Percentiles rank a stretch among this genome's conserved stretches.
These are phyloP conservation scores for Cyberlindnera sargentensis DNA, from an alignment of 805 yeast genomes.

Conservation along the genomic window DNA sequence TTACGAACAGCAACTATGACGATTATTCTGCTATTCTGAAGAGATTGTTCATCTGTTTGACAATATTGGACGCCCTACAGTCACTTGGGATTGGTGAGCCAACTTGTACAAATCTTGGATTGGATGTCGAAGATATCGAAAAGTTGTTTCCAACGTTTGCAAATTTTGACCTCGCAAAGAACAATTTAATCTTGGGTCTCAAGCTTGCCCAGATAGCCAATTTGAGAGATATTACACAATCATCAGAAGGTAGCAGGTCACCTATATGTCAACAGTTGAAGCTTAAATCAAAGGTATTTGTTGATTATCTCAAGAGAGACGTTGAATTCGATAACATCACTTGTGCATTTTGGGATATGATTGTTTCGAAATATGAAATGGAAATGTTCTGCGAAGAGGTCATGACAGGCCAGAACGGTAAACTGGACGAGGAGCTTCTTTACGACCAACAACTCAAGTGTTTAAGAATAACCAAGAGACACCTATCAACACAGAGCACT, in stretches of 20 bases:
- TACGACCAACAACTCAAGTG: conserved; percentile 34
- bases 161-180: conserved; percentile 15
- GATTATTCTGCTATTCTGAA: conserved; percentile 23
- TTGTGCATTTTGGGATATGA: conserved; percentile 23
- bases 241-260: neutral
- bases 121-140: conserved; percentile 14
- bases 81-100: conserved; percentile 46
- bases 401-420: conserved; percentile 1
- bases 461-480: conserved; percentile 30
- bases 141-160: conserved; percentile 14
- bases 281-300: neutral
- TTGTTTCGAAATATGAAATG: conserved; percentile 32
- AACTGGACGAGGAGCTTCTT: conserved; percentile 24
- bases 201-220: conserved; percentile 15
- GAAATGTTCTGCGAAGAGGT: conserved; percentile 32
- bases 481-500: conserved; percentile 9
- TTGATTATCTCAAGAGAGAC: conserved; percentile 2
- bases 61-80: conserved; percentile 45
- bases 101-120: conserved; percentile 20
- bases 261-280: neutral
- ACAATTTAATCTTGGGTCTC: conserved; percentile 22
- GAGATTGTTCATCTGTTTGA: conserved; percentile 41
- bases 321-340: conserved; percentile 9
- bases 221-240: conserved; percentile 5
- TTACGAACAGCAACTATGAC: conserved; percentile 17